A percentile compares a stretch with the other conserved stretches of the same genome.
These are phyloP conservation scores for Phytophthora hibernalis DNA, from an alignment of 352 stramenopile species.

Conservation along the genomic window DNA sequence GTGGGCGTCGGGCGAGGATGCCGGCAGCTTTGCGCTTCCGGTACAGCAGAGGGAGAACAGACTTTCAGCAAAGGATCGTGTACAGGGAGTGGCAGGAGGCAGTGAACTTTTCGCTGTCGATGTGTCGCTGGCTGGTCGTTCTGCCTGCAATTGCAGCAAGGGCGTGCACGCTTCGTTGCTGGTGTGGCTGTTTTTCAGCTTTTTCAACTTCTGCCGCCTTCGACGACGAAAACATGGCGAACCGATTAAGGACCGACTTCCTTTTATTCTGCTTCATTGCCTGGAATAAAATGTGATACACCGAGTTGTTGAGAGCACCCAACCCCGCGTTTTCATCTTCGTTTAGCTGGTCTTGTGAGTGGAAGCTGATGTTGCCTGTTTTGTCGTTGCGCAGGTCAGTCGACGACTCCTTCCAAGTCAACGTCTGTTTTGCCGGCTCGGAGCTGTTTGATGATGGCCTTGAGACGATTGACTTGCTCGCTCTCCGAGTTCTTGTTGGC, in stretches of 20 bases:
- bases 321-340: slow-evolving; percentile 29
- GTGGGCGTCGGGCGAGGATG: slow-evolving; percentile 21
- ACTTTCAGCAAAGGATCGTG: slow-evolving; percentile 11
- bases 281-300: slow-evolving; percentile 76
- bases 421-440: slow-evolving; percentile 69
- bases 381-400: slow-evolving; percentile 36
- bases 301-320: slow-evolving; percentile 88
- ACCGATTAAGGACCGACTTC: slow-evolving; percentile 40
- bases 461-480: slow-evolving; percentile 84
- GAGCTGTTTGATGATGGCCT: slow-evolving; percentile 86
- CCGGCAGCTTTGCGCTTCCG: background rate
- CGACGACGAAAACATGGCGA: slow-evolving; percentile 31
- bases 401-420: slow-evolving; percentile 69
- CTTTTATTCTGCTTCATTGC: slow-evolving; percentile 53
- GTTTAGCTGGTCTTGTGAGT: slow-evolving; percentile 15
- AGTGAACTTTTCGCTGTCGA: slow-evolving; percentile 4
- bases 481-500: slow-evolving; percentile 89
- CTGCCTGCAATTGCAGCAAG: background rate
- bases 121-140: slow-evolving; percentile 14
- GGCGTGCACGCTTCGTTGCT: background rate
- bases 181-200: slow-evolving; percentile 1
- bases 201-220: slow-evolving; percentile 20
- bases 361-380: background rate
- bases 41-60: slow-evolving; percentile 6
- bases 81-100: slow-evolving; percentile 8